Evolutionary conservation across 345 rosid genomes (phyloP).

Genomic region (Hibiscus trionum): DNA sequence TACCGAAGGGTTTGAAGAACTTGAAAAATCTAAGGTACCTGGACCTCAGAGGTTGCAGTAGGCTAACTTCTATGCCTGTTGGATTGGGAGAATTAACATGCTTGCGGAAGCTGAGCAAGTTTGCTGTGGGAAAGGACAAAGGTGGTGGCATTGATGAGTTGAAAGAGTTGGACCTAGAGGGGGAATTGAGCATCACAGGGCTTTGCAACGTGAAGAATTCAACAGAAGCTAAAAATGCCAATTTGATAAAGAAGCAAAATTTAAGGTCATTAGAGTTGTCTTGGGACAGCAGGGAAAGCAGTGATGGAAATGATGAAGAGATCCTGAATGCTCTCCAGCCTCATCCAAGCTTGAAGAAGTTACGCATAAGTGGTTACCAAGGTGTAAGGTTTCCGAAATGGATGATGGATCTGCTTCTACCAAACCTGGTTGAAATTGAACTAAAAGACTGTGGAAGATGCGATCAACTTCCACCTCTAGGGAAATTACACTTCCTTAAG

Average conservation of each 20-base stretch:
- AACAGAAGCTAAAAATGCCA: too few relatives aligned
- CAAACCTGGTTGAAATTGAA: neutral
- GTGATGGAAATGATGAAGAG: neutral
- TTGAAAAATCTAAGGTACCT: too few relatives aligned
- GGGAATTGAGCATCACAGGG: too few relatives aligned
- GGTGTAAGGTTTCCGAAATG: neutral
- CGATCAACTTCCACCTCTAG: neutral
- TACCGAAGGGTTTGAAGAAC: too few relatives aligned
- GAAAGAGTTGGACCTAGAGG: too few relatives aligned
- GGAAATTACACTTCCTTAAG: neutral
- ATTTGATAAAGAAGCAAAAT: neutral
- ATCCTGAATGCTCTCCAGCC: slow-evolving; percentile 11
- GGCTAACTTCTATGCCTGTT: too few relatives aligned
- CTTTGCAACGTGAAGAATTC: too few relatives aligned
- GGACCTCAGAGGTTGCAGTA: too few relatives aligned
- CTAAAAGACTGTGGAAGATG: neutral
- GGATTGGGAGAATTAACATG: too few relatives aligned
- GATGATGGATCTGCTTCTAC: slow-evolving; percentile 6
- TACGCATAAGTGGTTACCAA: neutral
- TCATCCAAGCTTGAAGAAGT: slow-evolving; percentile 1
- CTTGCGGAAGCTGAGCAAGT: too few relatives aligned
- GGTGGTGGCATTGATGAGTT: too few relatives aligned
- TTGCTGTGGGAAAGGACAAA: too few relatives aligned
- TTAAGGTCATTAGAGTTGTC: neutral
- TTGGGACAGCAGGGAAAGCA: neutral